Percentiles rank a stretch among this genome's conserved stretches.
Conservation (phyloP, 352 stramenopile genomes). For the Pythium rishiriense region DNA sequence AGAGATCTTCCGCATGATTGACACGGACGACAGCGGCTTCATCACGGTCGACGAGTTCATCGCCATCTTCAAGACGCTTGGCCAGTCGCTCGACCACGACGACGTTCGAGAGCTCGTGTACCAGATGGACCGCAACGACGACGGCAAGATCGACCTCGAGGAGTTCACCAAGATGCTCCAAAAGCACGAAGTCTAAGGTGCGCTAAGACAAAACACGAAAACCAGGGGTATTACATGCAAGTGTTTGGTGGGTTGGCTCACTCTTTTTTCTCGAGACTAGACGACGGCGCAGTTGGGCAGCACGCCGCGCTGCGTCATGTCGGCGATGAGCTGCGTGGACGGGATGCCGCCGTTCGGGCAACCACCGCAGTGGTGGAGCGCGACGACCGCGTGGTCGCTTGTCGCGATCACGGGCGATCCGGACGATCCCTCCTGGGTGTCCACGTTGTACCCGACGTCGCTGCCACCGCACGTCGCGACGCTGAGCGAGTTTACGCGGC, state of each 20-base stretch:
- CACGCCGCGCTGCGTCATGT: constrained; percentile 38
- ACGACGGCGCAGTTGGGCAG: constrained; percentile 19
- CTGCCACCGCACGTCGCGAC: constrained; percentile 44
- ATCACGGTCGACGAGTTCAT: constrained; percentile 81
- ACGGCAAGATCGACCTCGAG: constrained; percentile 75
- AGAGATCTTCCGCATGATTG: constrained; percentile 71
- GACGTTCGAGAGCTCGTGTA: constrained; percentile 75
- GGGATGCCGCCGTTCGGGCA: constrained; percentile 72
- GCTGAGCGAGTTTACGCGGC: constrained; percentile 35
- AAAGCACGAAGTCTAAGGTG: constrained; percentile 63
- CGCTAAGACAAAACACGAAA: no score
- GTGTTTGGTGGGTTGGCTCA: no score
- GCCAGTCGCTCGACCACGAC: constrained; percentile 70
- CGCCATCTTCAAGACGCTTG: constrained; percentile 65
- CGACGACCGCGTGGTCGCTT: constrained; percentile 65
- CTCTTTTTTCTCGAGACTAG: no score
- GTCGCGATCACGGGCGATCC: constrained; percentile 60
- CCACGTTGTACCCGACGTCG: constrained; percentile 72
- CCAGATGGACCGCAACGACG: constrained; percentile 72
- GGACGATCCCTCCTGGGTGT: constrained; percentile 74
- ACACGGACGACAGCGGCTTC: constrained; percentile 53
- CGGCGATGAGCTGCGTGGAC: constrained; percentile 46
- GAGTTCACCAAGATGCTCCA: constrained; percentile 76
- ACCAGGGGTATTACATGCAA: no score
- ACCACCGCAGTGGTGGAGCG: constrained; percentile 74